phyloP scores from a whole-genome alignment of 495 filamentous ascomycete species.

The Hypoxylon cercidicola region DNA sequence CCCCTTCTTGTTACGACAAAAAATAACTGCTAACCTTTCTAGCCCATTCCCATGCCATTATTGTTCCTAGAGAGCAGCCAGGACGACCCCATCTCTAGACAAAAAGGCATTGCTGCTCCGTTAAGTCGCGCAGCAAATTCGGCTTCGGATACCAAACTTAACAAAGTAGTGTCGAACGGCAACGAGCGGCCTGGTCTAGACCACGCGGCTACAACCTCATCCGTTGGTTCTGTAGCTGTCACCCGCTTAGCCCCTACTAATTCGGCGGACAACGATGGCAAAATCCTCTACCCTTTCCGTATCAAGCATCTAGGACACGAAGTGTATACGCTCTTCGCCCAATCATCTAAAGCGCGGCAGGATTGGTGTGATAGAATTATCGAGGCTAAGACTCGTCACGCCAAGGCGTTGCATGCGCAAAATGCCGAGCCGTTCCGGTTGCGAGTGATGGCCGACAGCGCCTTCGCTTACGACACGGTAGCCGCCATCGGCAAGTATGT shows the following conservation, averaged over 20 bases:
- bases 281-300: conserved; percentile 90
- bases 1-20: background rate
- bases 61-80: conserved; percentile 89
- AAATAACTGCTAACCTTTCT: conserved; percentile 14
- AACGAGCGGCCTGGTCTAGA: conserved; percentile 67
- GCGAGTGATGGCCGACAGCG: conserved; percentile 89
- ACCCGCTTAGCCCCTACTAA: conserved; percentile 57
- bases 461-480: conserved; percentile 84
- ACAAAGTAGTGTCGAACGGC: conserved; percentile 60
- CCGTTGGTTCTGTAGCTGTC: conserved; percentile 56
- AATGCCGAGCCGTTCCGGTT: conserved; percentile 97
- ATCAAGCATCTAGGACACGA: conserved; percentile 97
- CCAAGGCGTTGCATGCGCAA: conserved; percentile 85
- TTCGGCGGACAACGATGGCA: conserved; percentile 72
- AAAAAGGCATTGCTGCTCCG: conserved; percentile 80
- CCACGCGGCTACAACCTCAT: conserved; percentile 70
- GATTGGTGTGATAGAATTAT: conserved; percentile 96
- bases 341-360: conserved; percentile 73
- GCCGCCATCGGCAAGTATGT: conserved; percentile 56
- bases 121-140: conserved; percentile 60
- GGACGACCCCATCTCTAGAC: conserved; percentile 90
- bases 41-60: conserved; percentile 97
- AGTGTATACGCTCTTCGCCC: conserved; percentile 87
- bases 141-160: conserved; percentile 62
- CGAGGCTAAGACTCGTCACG: conserved; percentile 92